These are phyloP conservation scores for Cladosporium austrohemisphaericum DNA, from an alignment of 2,329 filamentous ascomycete species.

Conservation along the genomic window DNA sequence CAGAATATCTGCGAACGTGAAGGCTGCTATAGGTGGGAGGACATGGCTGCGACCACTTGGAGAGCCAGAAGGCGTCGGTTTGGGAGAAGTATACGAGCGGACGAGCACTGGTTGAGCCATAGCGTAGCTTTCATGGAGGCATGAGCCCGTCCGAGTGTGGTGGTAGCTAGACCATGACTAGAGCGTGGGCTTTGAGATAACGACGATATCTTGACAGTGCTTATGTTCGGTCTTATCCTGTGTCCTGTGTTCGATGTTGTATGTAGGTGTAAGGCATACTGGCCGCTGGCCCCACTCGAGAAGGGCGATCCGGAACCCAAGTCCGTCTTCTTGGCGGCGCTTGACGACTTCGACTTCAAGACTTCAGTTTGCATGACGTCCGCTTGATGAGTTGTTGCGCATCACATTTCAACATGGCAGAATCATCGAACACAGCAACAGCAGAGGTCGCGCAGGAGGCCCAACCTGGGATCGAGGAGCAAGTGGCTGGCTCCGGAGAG, in stretches of 20 bases:
- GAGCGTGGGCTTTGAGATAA: too few relatives aligned
- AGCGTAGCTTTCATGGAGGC: constrained; percentile 22
- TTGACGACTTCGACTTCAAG: constrained; percentile 4
- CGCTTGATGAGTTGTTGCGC: neutral
- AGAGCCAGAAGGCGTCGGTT: constrained; percentile 15
- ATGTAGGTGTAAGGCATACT: too few relatives aligned
- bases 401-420: constrained; percentile 13
- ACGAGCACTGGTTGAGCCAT: constrained; percentile 44
- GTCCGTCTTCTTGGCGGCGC: too few relatives aligned
- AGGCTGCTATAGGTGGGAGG: constrained; percentile 31
- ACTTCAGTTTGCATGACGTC: neutral
- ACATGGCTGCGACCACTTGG: constrained; percentile 18
- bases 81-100: constrained; percentile 24
- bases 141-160: neutral
- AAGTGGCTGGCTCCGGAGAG: constrained; percentile 6
- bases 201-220: too few relatives aligned
- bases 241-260: too few relatives aligned
- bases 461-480: neutral
- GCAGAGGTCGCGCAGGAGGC: neutral
- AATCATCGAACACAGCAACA: constrained; percentile 1
- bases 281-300: too few relatives aligned
- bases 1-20: constrained; percentile 32
- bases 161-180: neutral
- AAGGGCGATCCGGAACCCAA: too few relatives aligned
- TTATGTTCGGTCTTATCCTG: too few relatives aligned